Evolutionary conservation across 495 filamentous ascomycete genomes (phyloP), one percentile per base, ranked within the genome.

Genomic region (Schizothecium vesticola): DNA sequence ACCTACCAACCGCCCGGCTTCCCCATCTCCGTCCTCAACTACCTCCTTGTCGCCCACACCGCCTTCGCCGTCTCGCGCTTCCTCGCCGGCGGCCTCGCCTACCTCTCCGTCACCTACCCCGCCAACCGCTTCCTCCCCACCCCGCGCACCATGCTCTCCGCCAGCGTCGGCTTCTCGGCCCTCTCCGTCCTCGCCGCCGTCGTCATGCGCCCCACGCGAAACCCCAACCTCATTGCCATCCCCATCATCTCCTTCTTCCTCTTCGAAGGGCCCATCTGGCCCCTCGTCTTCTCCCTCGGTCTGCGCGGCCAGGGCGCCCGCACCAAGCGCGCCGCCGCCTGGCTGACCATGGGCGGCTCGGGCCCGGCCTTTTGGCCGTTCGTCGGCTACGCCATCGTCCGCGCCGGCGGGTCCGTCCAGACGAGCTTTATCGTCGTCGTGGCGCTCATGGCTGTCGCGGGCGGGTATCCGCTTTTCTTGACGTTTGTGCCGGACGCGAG

Each of bases 231-330:
- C 19, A 83, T 88, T 26, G 77, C 87, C 23, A 83, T 85, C 8
- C 85, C 90, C 59, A 74, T 88, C 7, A 77, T 86, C 59, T 70
- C 92, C 7, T 87, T 90, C 63, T 84, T 90, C 69, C 87, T 90
- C 76, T 88, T 87, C 71, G 90, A 91, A 75, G 88, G 86, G 3
- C 86, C 84, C 61, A 85, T 90, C 76, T 93, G 89, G 82, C 89
- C 91, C 0, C 86, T 90, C 8, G 87, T 91, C 64, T 91, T 90
- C 77, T 83, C 87, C 3, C 81, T 92, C 2, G 85, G 86, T 3
- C 81, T 94, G 29, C 85, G 90, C 59, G 90, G 90, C 1, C 84
- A 92, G 25, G 91, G 90, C 5, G 82, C 83, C 13, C 84, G 88
- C 66, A 92, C 89, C 1, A 93, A 93, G 77, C 82, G 86, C 21